phyloP scores from a whole-genome alignment of 805 yeast species.

The Saturnispora bothae region DNA sequence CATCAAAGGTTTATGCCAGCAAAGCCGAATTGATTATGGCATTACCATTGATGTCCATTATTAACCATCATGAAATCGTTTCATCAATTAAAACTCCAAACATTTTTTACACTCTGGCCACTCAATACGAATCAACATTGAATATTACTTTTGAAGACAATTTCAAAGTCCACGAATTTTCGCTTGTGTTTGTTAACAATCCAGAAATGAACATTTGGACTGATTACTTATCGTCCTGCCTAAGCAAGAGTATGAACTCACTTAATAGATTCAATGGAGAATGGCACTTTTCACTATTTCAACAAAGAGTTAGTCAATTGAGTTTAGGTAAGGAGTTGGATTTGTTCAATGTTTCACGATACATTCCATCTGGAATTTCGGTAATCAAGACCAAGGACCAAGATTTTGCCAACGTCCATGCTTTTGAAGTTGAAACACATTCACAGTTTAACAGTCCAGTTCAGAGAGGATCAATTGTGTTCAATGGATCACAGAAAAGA shows the following conservation, averaged over 20 bases:
- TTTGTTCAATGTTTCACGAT: slow-evolving; percentile 7
- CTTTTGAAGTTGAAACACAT: slow-evolving; percentile 6
- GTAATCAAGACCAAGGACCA: neutral
- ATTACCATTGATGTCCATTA: slow-evolving; percentile 34
- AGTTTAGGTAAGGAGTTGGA: slow-evolving; percentile 9
- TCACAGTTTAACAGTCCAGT: neutral
- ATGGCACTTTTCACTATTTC: slow-evolving; percentile 15
- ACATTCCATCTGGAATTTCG: slow-evolving; percentile 3
- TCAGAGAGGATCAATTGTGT: neutral
- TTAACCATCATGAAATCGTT: slow-evolving; percentile 7
- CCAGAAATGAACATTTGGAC: slow-evolving; percentile 35
- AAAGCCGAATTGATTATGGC: slow-evolving; percentile 33
- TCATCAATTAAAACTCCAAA: slow-evolving; percentile 15
- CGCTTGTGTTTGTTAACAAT: slow-evolving; percentile 25
- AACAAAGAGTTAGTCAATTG: slow-evolving; percentile 12
- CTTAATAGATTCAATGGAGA: slow-evolving; percentile 13
- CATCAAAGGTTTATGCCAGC: slow-evolving; percentile 13
- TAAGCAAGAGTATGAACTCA: slow-evolving; percentile 8
- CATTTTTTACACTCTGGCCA: slow-evolving; percentile 20
- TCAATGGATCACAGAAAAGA: too few relatives aligned
- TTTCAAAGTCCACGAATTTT: slow-evolving; percentile 34
- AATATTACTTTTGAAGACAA: slow-evolving; percentile 39
- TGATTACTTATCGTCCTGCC: slow-evolving; percentile 14
- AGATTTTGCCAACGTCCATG: neutral
- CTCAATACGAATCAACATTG: slow-evolving; percentile 26